These are phyloP conservation scores for Raffaelea albimanens DNA, from an alignment of 2,329 filamentous ascomycete species.

Conservation along the genomic window DNA sequence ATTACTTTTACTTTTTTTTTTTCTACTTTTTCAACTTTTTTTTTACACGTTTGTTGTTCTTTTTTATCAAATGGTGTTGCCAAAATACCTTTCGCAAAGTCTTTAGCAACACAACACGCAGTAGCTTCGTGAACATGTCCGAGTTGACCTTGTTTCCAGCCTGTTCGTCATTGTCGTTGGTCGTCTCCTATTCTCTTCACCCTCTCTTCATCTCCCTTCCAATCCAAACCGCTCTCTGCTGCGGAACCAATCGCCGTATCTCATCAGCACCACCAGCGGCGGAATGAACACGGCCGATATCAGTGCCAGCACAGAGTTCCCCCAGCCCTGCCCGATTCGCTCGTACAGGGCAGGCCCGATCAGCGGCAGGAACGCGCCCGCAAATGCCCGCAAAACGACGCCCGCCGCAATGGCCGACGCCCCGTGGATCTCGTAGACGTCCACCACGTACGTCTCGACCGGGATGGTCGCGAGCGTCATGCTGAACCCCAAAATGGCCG, in stretches of 20 bases:
- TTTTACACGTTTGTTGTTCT: too few relatives aligned
- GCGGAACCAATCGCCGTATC: not conserved
- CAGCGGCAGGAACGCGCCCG: not conserved
- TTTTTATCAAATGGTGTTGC: too few relatives aligned
- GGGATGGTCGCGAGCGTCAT: slow-evolving; percentile 1
- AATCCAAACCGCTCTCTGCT: not conserved
- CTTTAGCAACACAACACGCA: too few relatives aligned
- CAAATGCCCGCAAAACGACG: not conserved
- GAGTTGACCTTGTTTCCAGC: too few relatives aligned
- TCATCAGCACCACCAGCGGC: not conserved
- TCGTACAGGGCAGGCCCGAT: not conserved
- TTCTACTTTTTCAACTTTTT: too few relatives aligned
- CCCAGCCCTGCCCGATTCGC: not conserved
- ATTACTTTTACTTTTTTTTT: too few relatives aligned
- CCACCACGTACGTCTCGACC: slow-evolving; percentile 1
- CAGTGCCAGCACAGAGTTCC: not conserved
- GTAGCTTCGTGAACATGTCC: too few relatives aligned
- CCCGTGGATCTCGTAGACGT: slow-evolving; percentile 1
- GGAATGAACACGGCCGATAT: not conserved
- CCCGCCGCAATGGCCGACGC: not conserved
- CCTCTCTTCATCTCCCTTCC: too few relatives aligned
- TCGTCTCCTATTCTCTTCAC: too few relatives aligned
- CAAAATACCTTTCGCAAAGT: too few relatives aligned
- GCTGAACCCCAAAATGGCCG: not conserved
- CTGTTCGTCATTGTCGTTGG: too few relatives aligned